Base-by-base conservation (phyloP, 768 basidiomycete species). In the Paxillus involutus region DNA sequence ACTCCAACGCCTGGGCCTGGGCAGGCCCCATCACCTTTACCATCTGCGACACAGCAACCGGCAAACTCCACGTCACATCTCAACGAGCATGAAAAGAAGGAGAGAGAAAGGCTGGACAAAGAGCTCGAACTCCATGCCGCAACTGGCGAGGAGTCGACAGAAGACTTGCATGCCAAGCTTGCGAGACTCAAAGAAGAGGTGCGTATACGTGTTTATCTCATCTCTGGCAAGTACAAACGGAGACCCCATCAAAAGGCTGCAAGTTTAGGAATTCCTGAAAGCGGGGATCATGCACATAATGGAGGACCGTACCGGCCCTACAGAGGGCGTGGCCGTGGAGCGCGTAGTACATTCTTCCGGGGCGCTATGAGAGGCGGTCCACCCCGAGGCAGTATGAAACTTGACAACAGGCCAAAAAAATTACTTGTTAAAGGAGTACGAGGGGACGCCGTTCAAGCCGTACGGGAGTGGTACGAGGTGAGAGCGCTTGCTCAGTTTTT, bases 391-490 rank as follows among this genome's bases (percentile, higher is more conserved):
- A 92, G 85, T 62, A 89, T 96, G 88, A 89, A 89, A 65, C 81
- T 97, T 29, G 94, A 97, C 69, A 93, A 94, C 64, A 83, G 94
- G 16, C 89, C 94, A 10, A 89, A 85, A 73, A 86, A 83, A 69
- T 73, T 97, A 21, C 71, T 88, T 19, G 75, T 97, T 29, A 87
- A 90, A 63, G 89, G 87, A 36, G 82, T 81, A 9, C 71, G 76
- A 35, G 77, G 80, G 17, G 75, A 75, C n/a, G 75, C 75, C 30
- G 57, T 83, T 32, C 83, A 86, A 56, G 78, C 81, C 6, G 73
- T 94, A 55, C 82, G 81, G 57, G 85, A 90, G 60, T 95, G 91
- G 89, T 96, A 88, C 66, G 89, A 92, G 79, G 85, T 89, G 63
- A 19, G 72, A 59, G 13, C 6, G 19, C 2, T 49, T 16, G 10